phyloP scores from a whole-genome alignment of 1,139 yeast genomes.

The Diutina ranongensis region DNA sequence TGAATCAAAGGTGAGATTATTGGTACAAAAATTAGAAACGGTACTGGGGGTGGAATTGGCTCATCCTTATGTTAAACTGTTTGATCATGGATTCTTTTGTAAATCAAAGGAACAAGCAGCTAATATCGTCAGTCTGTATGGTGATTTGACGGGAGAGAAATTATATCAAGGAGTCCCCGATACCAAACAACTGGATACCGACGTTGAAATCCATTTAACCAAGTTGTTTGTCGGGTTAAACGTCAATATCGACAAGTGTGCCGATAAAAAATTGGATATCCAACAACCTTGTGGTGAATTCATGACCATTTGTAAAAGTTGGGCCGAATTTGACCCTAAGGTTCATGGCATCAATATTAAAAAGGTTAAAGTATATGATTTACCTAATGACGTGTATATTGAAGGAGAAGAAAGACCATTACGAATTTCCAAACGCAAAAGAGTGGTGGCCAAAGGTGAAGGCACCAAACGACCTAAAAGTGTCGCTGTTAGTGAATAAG shows the following conservation, averaged over 20 bases:
- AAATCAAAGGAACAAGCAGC: slow-evolving; percentile 43
- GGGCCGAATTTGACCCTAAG: slow-evolving; percentile 53
- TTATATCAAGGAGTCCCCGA: slow-evolving; percentile 8
- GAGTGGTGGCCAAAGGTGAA: slow-evolving; percentile 4
- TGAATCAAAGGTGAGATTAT: slow-evolving; percentile 71
- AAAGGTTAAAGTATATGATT: slow-evolving; percentile 67
- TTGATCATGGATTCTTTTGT: slow-evolving; percentile 39
- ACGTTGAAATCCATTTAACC: slow-evolving; percentile 42
- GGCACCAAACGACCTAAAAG: slow-evolving; percentile 5
- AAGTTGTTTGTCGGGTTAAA: slow-evolving; percentile 75
- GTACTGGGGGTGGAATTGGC: slow-evolving; percentile 68
- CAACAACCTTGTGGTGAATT: slow-evolving; percentile 90
- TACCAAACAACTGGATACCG: background rate
- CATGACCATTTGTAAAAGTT: slow-evolving; percentile 63
- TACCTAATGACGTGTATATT: slow-evolving; percentile 75
- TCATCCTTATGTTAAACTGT: slow-evolving; percentile 81
- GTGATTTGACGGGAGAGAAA: slow-evolving; percentile 36
- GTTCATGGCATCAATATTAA: slow-evolving; percentile 55
- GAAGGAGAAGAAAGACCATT: slow-evolving; percentile 69
- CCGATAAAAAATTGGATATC: slow-evolving; percentile 62
- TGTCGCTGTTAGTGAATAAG: slow-evolving; percentile 1
- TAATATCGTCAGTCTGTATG: slow-evolving; percentile 43
- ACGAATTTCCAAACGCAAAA: slow-evolving; percentile 3
- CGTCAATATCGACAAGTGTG: slow-evolving; percentile 33
- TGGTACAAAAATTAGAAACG: slow-evolving; percentile 74